Evolutionary conservation across 345 rosid species (phyloP).

Genomic region (Bruguiera parviflora): DNA sequence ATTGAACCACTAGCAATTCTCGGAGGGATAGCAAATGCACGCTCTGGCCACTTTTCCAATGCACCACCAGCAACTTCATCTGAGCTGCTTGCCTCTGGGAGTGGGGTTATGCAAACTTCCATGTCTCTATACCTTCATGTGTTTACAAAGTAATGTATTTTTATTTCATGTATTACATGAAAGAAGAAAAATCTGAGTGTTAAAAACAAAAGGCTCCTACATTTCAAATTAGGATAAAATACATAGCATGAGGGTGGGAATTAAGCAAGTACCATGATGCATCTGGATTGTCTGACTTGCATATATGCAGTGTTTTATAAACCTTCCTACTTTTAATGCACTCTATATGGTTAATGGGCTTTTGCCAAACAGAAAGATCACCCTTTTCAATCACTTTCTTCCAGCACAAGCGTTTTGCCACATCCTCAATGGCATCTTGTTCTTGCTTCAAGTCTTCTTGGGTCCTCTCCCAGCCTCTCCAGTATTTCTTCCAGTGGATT

Average conservation of each 20-base stretch:
- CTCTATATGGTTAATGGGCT: conserved; percentile 82
- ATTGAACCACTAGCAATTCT: conserved; percentile 68
- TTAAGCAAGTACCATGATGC: conserved; percentile 55
- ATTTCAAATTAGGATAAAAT: background rate
- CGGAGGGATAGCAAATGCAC: conserved; percentile 77
- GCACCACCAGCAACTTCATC: conserved; percentile 85
- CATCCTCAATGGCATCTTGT: conserved; percentile 80
- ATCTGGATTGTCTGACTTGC: conserved; percentile 68
- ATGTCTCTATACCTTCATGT: conserved; percentile 60
- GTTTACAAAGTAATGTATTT: background rate
- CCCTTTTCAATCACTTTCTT: conserved; percentile 72
- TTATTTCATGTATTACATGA: background rate
- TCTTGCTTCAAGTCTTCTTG: conserved; percentile 73
- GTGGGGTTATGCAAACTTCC: conserved; percentile 78
- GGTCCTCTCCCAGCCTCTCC: conserved; percentile 96
- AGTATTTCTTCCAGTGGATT: conserved; percentile 76
- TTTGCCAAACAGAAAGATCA: conserved; percentile 74
- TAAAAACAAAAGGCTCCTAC: conserved; percentile 5
- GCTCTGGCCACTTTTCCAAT: conserved; percentile 79
- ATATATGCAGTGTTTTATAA: conserved; percentile 55
- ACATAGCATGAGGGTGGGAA: background rate
- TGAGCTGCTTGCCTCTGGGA: conserved; percentile 61
- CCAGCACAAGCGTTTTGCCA: conserved; percentile 85
- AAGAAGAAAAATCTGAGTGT: background rate
- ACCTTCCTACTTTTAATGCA: conserved; percentile 48